Evolutionary conservation across 257 asterid species (phyloP), one percentile per base, ranked within the genome.

Genomic region (Handroanthus guayacan): DNA sequence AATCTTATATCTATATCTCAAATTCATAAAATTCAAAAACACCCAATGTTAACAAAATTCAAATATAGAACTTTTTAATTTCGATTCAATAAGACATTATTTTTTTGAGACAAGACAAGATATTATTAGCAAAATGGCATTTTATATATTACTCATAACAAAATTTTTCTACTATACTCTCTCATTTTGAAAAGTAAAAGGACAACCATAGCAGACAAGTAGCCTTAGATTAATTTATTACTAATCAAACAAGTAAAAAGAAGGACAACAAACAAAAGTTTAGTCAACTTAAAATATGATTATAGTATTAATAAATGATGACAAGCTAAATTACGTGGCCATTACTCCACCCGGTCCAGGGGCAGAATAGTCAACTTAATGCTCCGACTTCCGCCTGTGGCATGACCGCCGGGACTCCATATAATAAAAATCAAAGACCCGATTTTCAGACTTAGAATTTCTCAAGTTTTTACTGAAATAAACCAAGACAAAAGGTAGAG

Each of bases 341-440:
- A 11, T 16, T 55, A 38, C 48, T 50, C 54, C 38, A 38, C 31
- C 31, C 38, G 48, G n/a, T 2, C n/a, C 0, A 5, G 37, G 65
- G 65, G 61, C 52, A 52, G 37, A 71, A 56, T 71, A 71, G 76
- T 56, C 67, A 55, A 55, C 76, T 57, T 39, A 41, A 38, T 18
- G 57, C 44, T 34, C 76, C 57, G 67, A 56, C 39, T 25, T 52
- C 31, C 9, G 37, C 56, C 65, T 36, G 64, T 17, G 75, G 55
- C 45, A 16, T 60, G 39, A 10, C 31, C 56, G 31, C 41, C 67
- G 25, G 65, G 45, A 47, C 56, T 18, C 71, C 12, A 31, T 2
- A 5, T 3, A 8, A 44, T 47, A 66, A 20, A 60, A 25, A 38
- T 38, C 71, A n/a, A 38, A 69, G 54, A 25, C 48, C 55, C 66